phyloP scores from a whole-genome alignment of 169 alveolate genomes.

The Plasmodium berghei region DNA sequence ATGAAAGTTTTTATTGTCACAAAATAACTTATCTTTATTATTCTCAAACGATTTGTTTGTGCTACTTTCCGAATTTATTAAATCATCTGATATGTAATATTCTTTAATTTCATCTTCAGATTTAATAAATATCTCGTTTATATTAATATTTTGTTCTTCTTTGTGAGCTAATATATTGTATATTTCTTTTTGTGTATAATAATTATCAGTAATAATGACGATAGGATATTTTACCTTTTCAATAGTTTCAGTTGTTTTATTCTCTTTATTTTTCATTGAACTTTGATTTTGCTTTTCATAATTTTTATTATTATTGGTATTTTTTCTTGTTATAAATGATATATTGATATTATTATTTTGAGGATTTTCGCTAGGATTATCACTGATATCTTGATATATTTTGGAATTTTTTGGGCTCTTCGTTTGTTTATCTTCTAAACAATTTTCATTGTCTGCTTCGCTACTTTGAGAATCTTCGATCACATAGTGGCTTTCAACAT shows the following conservation, averaged over 20 bases:
- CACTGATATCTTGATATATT: too few relatives aligned
- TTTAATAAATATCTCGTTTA: neutral
- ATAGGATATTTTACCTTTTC: conserved; percentile 62
- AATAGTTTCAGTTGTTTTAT: neutral
- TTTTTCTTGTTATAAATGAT: too few relatives aligned
- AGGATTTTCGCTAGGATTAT: too few relatives aligned
- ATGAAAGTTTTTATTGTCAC: conserved; percentile 1
- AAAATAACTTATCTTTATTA: neutral
- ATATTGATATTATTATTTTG: neutral
- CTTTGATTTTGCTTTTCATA: too few relatives aligned
- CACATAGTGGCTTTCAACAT: too few relatives aligned
- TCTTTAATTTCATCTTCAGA: conserved; percentile 18
- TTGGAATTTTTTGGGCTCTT: too few relatives aligned
- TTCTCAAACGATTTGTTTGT: neutral
- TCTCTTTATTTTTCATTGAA: neutral
- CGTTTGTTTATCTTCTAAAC: too few relatives aligned
- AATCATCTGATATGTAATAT: conserved; percentile 23
- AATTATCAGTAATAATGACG: conserved; percentile 62
- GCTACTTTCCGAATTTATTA: conserved; percentile 1
- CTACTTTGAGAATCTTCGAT: too few relatives aligned
- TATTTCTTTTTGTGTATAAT: conserved; percentile 66
- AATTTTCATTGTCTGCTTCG: too few relatives aligned
- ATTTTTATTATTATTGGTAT: too few relatives aligned
- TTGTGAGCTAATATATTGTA: conserved; percentile 43
- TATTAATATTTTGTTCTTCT: conserved; percentile 5